Conservation (phyloP, 129 eudicot genomes). For the Lactuca sativa region DNA sequence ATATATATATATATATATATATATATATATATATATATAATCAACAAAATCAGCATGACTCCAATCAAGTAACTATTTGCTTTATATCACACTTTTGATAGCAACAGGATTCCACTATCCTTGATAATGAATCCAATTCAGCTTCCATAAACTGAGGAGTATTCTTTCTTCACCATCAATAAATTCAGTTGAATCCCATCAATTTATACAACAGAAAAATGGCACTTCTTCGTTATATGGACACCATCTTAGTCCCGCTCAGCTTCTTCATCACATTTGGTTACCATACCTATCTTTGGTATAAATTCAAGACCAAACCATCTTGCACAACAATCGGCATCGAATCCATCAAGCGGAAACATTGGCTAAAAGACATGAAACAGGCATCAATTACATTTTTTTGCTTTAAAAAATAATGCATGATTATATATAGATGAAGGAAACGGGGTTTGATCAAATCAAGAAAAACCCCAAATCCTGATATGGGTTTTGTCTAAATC, state of each 20-base stretch:
- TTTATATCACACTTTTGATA: conserved; percentile 23
- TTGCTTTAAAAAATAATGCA: neutral
- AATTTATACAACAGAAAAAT: conserved; percentile 21
- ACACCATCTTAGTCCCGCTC: conserved; percentile 70
- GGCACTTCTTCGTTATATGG: conserved; percentile 47
- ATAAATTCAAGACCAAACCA: conserved; percentile 60
- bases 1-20: too few relatives aligned
- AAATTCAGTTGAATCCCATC: conserved; percentile 21
- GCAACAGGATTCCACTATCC: conserved; percentile 32
- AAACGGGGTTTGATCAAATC: neutral
- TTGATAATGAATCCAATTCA: conserved; percentile 33
- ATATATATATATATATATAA: too few relatives aligned
- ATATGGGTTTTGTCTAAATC: conserved; percentile 1
- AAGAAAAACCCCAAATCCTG: neutral
- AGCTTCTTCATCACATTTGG: conserved; percentile 78
- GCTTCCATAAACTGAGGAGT: conserved; percentile 30
- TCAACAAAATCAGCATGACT: conserved; percentile 2
- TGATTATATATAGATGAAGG: neutral
- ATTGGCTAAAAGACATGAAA: conserved; percentile 60
- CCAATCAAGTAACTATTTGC: conserved; percentile 14
- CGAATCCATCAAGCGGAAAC: conserved; percentile 54
- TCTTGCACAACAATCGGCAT: conserved; percentile 62
- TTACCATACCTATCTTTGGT: conserved; percentile 91
- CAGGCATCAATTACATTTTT: conserved; percentile 34
- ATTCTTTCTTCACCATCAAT: conserved; percentile 17